Evolutionary conservation across 805 yeast species (phyloP), one percentile per base, ranked within the genome.

Genomic region (Candida coleopterorum): DNA sequence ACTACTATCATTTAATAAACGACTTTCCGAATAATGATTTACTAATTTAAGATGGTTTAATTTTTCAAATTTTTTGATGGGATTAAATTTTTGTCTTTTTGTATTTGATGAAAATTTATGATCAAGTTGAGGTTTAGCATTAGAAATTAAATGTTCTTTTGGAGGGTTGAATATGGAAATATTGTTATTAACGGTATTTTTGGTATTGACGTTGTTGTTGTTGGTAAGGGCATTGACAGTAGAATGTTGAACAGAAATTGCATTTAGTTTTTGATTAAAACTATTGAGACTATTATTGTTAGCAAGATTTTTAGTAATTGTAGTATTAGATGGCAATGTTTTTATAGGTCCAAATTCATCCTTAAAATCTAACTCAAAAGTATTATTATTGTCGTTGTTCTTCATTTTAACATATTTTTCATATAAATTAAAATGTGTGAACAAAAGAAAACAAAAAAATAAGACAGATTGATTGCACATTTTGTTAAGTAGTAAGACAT

Each of bases 261-360:
- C n/a, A n/a, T n/a, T n/a, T n/a, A n/a, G n/a, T n/a, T n/a, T n/a
- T n/a, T n/a, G n/a, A n/a, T n/a, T n/a, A n/a, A n/a, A n/a, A n/a
- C 9, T 20, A 20, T 20, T 20, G 8, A 20, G 8, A 20, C 6
- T 20, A 20, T 20, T 20, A 20, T 20, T 20, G 22, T 20, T 20
- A 6, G 8, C 22, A 20, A n/a, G n/a, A n/a, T n/a, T n/a, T n/a
- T 33, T 12, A n/a, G n/a, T n/a, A n/a, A n/a, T n/a, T n/a, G n/a
- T n/a, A n/a, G n/a, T n/a, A n/a, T n/a, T n/a, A n/a, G n/a, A n/a
- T n/a, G 57, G 40, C 29, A 56, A 39, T 18, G 41, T 37, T 35
- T 49, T 56, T n/a, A 62, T 44, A 7, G 63, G 50, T 12, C 32
- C 41, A 34, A 62, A 62, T 39, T 62, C 67, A 4, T 54, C 55